A percentile compares a stretch with the other conserved stretches of the same genome.
phyloP scores from a whole-genome alignment of 495 filamentous ascomycete species.

The Penicillium ochrochloron region DNA sequence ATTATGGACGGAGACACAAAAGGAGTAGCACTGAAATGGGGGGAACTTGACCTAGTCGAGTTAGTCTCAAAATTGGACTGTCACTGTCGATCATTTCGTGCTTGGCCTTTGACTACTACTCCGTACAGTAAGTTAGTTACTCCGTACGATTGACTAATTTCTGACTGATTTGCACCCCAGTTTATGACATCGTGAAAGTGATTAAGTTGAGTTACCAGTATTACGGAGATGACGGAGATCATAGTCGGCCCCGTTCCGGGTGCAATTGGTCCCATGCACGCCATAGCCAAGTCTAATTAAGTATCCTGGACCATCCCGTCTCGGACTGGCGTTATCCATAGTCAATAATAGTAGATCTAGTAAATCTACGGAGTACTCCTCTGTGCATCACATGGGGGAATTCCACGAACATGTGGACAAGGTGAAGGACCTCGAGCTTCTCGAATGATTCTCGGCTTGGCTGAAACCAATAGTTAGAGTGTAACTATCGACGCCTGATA shows the following conservation, averaged over 20 bases:
- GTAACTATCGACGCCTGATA: slow-evolving; percentile 3
- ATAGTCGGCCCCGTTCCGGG: slow-evolving; percentile 6
- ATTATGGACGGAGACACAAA: neutral
- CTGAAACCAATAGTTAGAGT: slow-evolving; percentile 19
- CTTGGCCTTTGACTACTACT: neutral
- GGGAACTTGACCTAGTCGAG: neutral
- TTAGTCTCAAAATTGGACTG: neutral
- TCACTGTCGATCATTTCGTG: slow-evolving; percentile 4
- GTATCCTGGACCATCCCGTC: neutral
- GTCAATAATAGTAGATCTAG: neutral
- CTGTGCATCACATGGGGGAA: neutral
- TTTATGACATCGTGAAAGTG: neutral
- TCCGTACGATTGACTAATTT: neutral
- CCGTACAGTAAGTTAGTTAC: neutral
- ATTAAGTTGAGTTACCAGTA: neutral
- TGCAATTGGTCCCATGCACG: slow-evolving; percentile 16
- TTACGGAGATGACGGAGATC: slow-evolving; percentile 21
- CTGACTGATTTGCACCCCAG: neutral
- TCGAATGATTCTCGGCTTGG: slow-evolving; percentile 19
- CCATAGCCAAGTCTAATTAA: slow-evolving; percentile 8
- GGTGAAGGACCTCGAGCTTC: neutral
- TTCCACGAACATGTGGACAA: neutral
- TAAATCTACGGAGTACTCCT: neutral
- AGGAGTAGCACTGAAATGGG: neutral
- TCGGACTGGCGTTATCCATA: slow-evolving; percentile 5